A percentile compares a stretch with the other conserved stretches of the same genome.
Conservation (phyloP, 805 yeast species). For the Spathaspora hagerdaliae region DNA sequence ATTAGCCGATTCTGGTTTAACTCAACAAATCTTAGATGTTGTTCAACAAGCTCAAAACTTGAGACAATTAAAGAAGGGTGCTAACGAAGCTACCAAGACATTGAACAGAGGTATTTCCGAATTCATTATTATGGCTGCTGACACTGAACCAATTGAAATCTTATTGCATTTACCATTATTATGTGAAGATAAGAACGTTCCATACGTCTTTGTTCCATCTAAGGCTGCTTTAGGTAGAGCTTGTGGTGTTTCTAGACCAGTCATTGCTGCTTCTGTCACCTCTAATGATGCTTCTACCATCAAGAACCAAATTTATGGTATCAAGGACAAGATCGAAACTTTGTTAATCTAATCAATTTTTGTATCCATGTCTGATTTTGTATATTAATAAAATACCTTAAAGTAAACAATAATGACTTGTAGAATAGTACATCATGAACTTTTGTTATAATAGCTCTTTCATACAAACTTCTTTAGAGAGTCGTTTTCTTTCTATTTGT, state of each 20-base stretch:
- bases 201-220: slow-evolving; percentile 98
- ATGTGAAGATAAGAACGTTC: slow-evolving; percentile 99
- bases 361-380: neutral
- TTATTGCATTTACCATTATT: slow-evolving; percentile 93
- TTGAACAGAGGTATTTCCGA: slow-evolving; percentile 99
- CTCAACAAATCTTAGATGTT: slow-evolving; percentile 96
- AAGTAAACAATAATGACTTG: neutral
- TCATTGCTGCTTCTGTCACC: slow-evolving; percentile 96
- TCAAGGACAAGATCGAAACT: slow-evolving; percentile 98
- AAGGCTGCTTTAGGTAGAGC: slow-evolving; percentile 99
- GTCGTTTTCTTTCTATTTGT: no score
- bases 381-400: neutral
- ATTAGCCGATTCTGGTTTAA: slow-evolving; percentile 90
- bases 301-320: slow-evolving; percentile 93
- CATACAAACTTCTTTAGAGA: no score
- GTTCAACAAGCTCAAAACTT: slow-evolving; percentile 97
- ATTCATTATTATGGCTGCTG: slow-evolving; percentile 99
- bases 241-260: slow-evolving; percentile 99
- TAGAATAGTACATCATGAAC: neutral
- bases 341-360: slow-evolving; percentile 63
- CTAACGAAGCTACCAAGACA: slow-evolving; percentile 99
- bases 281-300: slow-evolving; percentile 97
- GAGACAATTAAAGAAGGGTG: slow-evolving; percentile 99
- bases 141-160: slow-evolving; percentile 98
- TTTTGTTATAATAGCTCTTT: no score